Evolutionary conservation across 768 basidiomycete genomes (phyloP), one percentile per base, ranked within the genome.

Genomic region (Boletus vinaceobasis): DNA sequence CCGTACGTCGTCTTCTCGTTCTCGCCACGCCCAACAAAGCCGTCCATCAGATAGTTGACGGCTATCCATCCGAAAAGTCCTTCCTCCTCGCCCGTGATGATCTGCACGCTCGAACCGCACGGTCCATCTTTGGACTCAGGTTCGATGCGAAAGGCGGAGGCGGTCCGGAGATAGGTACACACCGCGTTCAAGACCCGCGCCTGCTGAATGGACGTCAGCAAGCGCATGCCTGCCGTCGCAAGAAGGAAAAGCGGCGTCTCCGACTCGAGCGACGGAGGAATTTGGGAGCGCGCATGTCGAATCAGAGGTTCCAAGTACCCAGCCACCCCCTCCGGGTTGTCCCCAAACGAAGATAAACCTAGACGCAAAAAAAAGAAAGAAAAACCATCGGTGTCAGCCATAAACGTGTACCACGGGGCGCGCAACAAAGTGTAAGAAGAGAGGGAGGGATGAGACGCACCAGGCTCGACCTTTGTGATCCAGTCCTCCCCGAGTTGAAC

Each of bases 31-130:
- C 79, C 78, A 1, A 76, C 77, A 65, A 99, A 99, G 2, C 95
- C 96, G 65, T 98, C 90, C 92, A 98, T 95, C 46, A 98, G 85
- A 70, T 99, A 98, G 72, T 98, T 99, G 63, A 98, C 93, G 0
- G 95, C 94, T 53, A 99, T 93, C 97, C 97, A 99, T 0, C 97
- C 97, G 71, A 94, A 98, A 40, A 98, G 75, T 0, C 97, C 97
- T 67, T 99, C 97, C 72, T 99, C 97, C 72, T 98, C 95, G 55
- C 97, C 97, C 4, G 92, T 91, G 64, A 98, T 98, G 58, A 98
- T 93, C 42, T 88, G 85, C 2, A 98, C 85, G 63, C 88, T 94
- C 45, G 90, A 83, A n/a, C 91, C 91, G 69, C 96, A 99, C 4
- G 91, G 92, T 10, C 92, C 93, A 36, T 76, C 73, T 5, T 75